A percentile compares a stretch with the other conserved stretches of the same genome.
phyloP scores from a whole-genome alignment of 1,139 yeast species.

The Geotrichum cucujoidarum region DNA sequence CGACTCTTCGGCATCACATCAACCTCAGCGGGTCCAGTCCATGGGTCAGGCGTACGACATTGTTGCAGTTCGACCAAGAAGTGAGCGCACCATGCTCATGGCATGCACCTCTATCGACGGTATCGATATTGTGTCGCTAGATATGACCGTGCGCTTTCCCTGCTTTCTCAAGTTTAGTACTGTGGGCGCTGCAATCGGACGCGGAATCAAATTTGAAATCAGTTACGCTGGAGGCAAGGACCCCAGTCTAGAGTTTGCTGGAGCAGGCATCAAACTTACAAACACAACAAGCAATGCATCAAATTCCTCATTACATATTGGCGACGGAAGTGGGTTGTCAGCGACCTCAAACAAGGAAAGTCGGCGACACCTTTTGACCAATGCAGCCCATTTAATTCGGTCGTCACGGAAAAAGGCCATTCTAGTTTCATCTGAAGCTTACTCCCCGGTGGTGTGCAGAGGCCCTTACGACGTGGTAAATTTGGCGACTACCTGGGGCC shows the following conservation, averaged over 20 bases:
- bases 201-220: slow-evolving; percentile 80
- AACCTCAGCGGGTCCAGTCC: slow-evolving; percentile 59
- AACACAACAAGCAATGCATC: slow-evolving; percentile 17
- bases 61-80: slow-evolving; percentile 72
- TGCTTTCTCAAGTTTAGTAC: slow-evolving; percentile 78
- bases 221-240: slow-evolving; percentile 45
- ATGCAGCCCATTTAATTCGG: slow-evolving; percentile 70
- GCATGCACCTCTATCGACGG: slow-evolving; percentile 66
- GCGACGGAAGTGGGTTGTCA: slow-evolving; percentile 18
- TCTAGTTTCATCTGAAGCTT: slow-evolving; percentile 73
- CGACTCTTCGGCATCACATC: slow-evolving; percentile 53
- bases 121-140: slow-evolving; percentile 73
- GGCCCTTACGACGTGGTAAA: slow-evolving; percentile 65
- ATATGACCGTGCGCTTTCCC: slow-evolving; percentile 62
- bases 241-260: slow-evolving; percentile 26
- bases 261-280: slow-evolving; percentile 37
- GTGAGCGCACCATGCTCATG: slow-evolving; percentile 72
- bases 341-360: slow-evolving; percentile 30
- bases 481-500: slow-evolving; percentile 63
- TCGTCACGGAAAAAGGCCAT: slow-evolving; percentile 79
- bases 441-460: slow-evolving; percentile 53
- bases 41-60: slow-evolving; percentile 53
- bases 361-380: slow-evolving; percentile 61
- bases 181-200: slow-evolving; percentile 73
- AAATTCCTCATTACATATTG: slow-evolving; percentile 27